phyloP scores from a whole-genome alignment of 2,329 filamentous ascomycete genomes.

The Fusarium siculi region DNA sequence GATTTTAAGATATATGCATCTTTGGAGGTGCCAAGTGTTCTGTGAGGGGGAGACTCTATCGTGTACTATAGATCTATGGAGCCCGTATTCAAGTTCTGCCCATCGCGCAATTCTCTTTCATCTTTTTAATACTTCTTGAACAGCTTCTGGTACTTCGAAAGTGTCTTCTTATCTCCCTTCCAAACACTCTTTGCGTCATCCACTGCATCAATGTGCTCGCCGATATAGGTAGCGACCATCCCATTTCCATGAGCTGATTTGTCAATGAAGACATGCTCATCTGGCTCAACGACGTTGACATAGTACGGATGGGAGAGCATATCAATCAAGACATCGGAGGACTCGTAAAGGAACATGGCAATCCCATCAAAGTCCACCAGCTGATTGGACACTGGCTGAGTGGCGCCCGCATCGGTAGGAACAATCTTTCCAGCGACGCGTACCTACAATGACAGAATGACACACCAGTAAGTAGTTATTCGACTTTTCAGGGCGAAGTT shows the following conservation, averaged over 20 bases:
- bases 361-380: slow-evolving; percentile 45
- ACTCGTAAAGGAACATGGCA: slow-evolving; percentile 46
- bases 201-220: slow-evolving; percentile 41
- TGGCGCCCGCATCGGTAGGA: slow-evolving; percentile 35
- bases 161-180: slow-evolving; percentile 29
- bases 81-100: fast-evolving
- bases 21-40: fast-evolving
- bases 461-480: too few species aligned
- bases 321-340: slow-evolving; percentile 31
- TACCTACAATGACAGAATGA: slow-evolving; percentile 20
- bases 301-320: slow-evolving; percentile 47
- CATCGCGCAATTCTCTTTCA: fast-evolving
- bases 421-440: slow-evolving; percentile 43
- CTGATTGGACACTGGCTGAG: slow-evolving; percentile 26
- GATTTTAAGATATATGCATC: fast-evolving
- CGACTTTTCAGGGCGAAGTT: too few species aligned
- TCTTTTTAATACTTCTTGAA: slow-evolving; percentile 33
- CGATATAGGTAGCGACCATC: slow-evolving; percentile 44
- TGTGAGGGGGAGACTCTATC: too few species aligned
- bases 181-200: slow-evolving; percentile 40
- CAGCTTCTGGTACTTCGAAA: slow-evolving; percentile 36
- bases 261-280: slow-evolving; percentile 46
- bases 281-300: slow-evolving; percentile 42
- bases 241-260: slow-evolving; percentile 42
- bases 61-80: not conserved